Evolutionary conservation across 2,329 filamentous ascomycete species (phyloP), one percentile per base, ranked within the genome.

Genomic region (Colletotrichum sp.): DNA sequence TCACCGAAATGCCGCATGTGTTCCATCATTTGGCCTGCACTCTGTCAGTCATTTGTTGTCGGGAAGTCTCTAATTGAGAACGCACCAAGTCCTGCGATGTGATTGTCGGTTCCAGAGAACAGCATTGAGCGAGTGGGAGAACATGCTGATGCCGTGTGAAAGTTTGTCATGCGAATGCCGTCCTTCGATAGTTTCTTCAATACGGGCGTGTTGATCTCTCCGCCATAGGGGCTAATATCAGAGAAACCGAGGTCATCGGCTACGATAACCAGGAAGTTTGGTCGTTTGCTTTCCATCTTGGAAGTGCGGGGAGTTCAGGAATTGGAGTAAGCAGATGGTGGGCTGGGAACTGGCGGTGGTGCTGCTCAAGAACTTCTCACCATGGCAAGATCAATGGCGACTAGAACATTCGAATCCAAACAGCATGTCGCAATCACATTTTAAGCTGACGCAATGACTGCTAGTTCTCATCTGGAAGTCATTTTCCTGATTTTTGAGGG

Each of bases 81-180:
- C 55, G 10, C 4, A 70, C 90, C 90, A 1, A 92, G 83, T 1
- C 90, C 87, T 6, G 87, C 87, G 67, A 89, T 89, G 74, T 89
- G 89, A 78, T 91, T 87, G 76, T 92, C 89, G 1, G 90, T 92
- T 9, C 90, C 90, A 0, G 89, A 90, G 85, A 92, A 88, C 74
- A 92, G 86, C 91, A 92, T 92, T 59, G 89, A 87, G 55, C 90
- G 82, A 6, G 89, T 90, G 6, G 90, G 91, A 69, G 90, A 91
- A 81, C 90, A 92, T 73, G 90, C 90, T 21, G 90, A 88, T 1
- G 90, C 90, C 1, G 90, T 88, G 77, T 92, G 90, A 80, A 91
- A 92, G 73, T 91, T 88, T 0, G 90, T 92, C 76, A 92, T 88
- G 2, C 89, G 87, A 15, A 92, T 79, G 12, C 90, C 87, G 52